A percentile compares a stretch with the other conserved stretches of the same genome.
Evolutionary conservation across 2,329 filamentous ascomycete species (phyloP).

Genomic region (Acrocalymma vagum): DNA sequence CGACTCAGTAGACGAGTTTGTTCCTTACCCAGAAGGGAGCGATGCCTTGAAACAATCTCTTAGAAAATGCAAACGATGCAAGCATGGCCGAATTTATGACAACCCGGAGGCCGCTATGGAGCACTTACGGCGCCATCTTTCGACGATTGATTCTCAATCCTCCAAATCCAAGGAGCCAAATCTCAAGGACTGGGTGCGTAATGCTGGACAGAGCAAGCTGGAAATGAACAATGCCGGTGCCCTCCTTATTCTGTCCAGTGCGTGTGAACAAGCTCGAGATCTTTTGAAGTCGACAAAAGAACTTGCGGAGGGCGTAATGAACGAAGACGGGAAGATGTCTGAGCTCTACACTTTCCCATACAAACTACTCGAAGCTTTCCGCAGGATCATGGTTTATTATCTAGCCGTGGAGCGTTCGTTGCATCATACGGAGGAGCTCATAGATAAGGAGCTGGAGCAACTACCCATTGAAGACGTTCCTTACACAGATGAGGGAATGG

Average conservation of each 20-base stretch:
- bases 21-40: conserved; percentile 17
- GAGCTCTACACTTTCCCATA: conserved; percentile 33
- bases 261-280: conserved; percentile 12
- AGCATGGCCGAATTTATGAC: conserved; percentile 9
- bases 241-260: conserved; percentile 23
- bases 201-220: conserved; percentile 21
- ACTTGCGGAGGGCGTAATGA: conserved; percentile 35
- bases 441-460: background rate
- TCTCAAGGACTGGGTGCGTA: conserved; percentile 31
- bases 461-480: conserved; percentile 7
- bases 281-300: conserved; percentile 25
- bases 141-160: background rate
- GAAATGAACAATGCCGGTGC: conserved; percentile 28
- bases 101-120: conserved; percentile 24
- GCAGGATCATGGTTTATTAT: conserved; percentile 30
- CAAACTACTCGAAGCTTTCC: conserved; percentile 30
- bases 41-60: conserved; percentile 19
- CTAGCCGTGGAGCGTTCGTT: conserved; percentile 37
- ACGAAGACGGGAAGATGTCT: conserved; percentile 33
- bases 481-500: conserved; percentile 18
- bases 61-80: conserved; percentile 28
- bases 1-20: conserved; percentile 1
- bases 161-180: conserved; percentile 1
- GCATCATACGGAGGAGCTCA: conserved; percentile 16
- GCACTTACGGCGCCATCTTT: conserved; percentile 31